phyloP scores from a whole-genome alignment of 352 stramenopile species.

The Pythium sukuiense region DNA sequence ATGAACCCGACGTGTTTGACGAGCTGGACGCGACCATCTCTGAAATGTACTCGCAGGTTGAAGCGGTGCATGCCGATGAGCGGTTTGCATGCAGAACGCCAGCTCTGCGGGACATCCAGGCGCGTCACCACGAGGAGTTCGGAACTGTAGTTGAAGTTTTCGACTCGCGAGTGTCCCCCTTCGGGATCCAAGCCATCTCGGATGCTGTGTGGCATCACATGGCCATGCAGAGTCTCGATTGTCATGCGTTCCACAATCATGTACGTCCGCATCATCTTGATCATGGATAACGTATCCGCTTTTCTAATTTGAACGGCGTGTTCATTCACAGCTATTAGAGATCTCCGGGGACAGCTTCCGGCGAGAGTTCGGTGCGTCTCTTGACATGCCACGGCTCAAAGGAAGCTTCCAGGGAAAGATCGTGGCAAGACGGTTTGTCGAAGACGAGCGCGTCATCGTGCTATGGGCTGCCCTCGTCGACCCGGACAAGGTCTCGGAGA shows the following conservation, averaged over 20 bases:
- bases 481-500: slow-evolving; percentile 42
- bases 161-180: slow-evolving; percentile 17
- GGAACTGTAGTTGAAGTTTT: slow-evolving; percentile 20
- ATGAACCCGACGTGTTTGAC: slow-evolving; percentile 14
- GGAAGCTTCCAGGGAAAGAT: slow-evolving; percentile 38
- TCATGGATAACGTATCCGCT: neutral
- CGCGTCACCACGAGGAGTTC: slow-evolving; percentile 15
- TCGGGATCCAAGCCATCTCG: slow-evolving; percentile 11
- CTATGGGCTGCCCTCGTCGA: slow-evolving; percentile 42
- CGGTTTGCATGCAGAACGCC: slow-evolving; percentile 11
- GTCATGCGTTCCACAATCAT: slow-evolving; percentile 15
- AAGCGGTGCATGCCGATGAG: slow-evolving; percentile 12
- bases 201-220: slow-evolving; percentile 25
- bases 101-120: slow-evolving; percentile 13
- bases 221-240: slow-evolving; percentile 6
- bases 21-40: slow-evolving; percentile 9
- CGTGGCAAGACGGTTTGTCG: slow-evolving; percentile 33
- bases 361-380: slow-evolving; percentile 11
- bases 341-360: slow-evolving; percentile 1
- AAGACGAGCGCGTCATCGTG: slow-evolving; percentile 46
- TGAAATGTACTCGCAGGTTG: slow-evolving; percentile 15
- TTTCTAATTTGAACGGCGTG: neutral
- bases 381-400: slow-evolving; percentile 11
- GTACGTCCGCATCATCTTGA: slow-evolving; percentile 4
- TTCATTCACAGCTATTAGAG: slow-evolving; percentile 3